Conservation (phyloP, 176 grass and related monocot genomes). For the Pontederia crassipes region DNA sequence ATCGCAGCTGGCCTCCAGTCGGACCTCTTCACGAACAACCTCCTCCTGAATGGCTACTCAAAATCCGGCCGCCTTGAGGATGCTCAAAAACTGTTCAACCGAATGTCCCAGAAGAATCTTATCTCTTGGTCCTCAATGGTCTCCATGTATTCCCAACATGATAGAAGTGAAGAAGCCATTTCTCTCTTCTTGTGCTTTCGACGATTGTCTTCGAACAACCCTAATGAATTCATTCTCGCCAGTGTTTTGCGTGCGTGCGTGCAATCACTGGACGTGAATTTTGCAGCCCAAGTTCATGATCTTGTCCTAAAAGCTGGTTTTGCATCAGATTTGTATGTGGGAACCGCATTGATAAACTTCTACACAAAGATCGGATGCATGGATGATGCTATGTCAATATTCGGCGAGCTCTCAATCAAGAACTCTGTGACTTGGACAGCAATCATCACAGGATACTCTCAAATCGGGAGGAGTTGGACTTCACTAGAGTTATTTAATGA, state of each 20-base stretch:
- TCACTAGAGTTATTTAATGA: slow-evolving; percentile 45
- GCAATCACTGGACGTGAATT: slow-evolving; percentile 18
- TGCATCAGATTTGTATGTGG: slow-evolving; percentile 31
- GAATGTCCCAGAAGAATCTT: slow-evolving; percentile 37
- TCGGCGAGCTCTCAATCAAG: slow-evolving; percentile 37
- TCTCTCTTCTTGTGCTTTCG: slow-evolving; percentile 30
- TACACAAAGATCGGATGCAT: slow-evolving; percentile 47
- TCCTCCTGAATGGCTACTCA: too few species aligned
- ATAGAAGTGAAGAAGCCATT: slow-evolving; percentile 14
- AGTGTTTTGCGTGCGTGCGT: slow-evolving; percentile 47
- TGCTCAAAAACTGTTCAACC: slow-evolving; percentile 48
- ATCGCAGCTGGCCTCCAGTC: too few species aligned
- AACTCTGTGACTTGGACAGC: slow-evolving; percentile 62
- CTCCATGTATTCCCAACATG: slow-evolving; percentile 53
- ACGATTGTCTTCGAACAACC: slow-evolving; percentile 2
- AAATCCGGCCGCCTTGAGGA: too few species aligned
- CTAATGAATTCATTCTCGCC: slow-evolving; percentile 63
- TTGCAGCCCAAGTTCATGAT: slow-evolving; percentile 43
- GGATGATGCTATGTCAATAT: slow-evolving; percentile 34
- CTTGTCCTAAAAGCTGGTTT: slow-evolving; percentile 33
- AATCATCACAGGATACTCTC: slow-evolving; percentile 47
- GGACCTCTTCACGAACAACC: too few species aligned
- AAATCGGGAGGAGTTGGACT: slow-evolving; percentile 19
- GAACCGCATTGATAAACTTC: slow-evolving; percentile 42
- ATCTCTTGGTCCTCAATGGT: slow-evolving; percentile 66